Evolutionary conservation across 2,329 filamentous ascomycete genomes (phyloP).

Genomic region (Aspergillus glaucus): DNA sequence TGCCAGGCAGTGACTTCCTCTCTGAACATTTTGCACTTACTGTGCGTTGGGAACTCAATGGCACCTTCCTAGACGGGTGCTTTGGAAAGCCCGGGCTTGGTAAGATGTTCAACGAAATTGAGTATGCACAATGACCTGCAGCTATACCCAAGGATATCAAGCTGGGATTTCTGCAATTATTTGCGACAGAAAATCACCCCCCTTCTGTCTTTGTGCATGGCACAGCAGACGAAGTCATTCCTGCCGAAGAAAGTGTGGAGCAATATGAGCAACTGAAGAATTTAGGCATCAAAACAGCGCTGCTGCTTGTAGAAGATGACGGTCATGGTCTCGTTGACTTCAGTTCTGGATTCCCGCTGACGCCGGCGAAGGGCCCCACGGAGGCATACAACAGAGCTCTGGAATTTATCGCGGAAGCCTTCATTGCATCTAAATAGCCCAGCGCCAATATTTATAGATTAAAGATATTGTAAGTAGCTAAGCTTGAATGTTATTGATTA

Average conservation of each 20-base stretch:
- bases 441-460: too few relatives aligned
- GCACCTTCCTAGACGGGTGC: slow-evolving; percentile 14
- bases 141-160: slow-evolving; percentile 10
- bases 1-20: not conserved
- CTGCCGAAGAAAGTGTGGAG: slow-evolving; percentile 10
- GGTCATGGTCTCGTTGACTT: slow-evolving; percentile 12
- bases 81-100: slow-evolving; percentile 11
- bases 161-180: slow-evolving; percentile 10
- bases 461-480: too few relatives aligned
- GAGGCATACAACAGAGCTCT: slow-evolving; percentile 13
- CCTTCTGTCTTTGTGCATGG: slow-evolving; percentile 18
- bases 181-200: slow-evolving; percentile 10
- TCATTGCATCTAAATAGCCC: not conserved
- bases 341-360: slow-evolving; percentile 1
- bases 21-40: slow-evolving; percentile 14
- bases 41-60: slow-evolving; percentile 14
- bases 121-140: slow-evolving; percentile 6
- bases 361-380: slow-evolving; percentile 1
- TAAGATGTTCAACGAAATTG: slow-evolving; percentile 4
- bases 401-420: slow-evolving; percentile 11
- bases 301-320: slow-evolving; percentile 11
- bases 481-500: too few relatives aligned
- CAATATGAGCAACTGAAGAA: slow-evolving; percentile 12
- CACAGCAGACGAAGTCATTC: slow-evolving; percentile 15
- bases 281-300: slow-evolving; percentile 9